These are phyloP conservation scores for Leishmania gerbilli DNA, from an alignment of 208 protist genomes.

Conservation along the genomic window DNA sequence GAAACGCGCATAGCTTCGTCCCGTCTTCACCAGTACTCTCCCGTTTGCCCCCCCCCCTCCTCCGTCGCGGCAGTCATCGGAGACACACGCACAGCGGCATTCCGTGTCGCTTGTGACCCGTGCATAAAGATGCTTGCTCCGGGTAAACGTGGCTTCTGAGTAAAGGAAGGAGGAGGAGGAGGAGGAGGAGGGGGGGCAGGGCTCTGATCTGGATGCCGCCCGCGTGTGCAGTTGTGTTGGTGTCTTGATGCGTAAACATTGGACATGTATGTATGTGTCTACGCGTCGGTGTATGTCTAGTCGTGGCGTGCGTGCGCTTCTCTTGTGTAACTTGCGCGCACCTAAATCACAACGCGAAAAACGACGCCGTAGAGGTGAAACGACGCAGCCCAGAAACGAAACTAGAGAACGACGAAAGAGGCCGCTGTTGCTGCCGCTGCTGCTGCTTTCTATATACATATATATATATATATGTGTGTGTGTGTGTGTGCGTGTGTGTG, in stretches of 20 bases:
- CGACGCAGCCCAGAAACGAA: no score
- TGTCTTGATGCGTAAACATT: neutral
- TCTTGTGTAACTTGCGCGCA: neutral
- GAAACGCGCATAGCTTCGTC: neutral
- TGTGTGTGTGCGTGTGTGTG: no score
- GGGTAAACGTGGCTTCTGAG: neutral
- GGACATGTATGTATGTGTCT: neutral
- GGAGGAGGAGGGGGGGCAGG: neutral
- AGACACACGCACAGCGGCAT: neutral
- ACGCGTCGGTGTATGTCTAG: neutral
- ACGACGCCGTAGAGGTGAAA: neutral
- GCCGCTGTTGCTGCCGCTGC: neutral
- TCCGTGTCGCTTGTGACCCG: neutral
- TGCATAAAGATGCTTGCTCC: neutral
- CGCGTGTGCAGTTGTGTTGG: neutral
- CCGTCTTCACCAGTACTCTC: neutral
- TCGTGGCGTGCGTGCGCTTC: conserved; percentile 3
- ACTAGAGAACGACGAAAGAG: neutral
- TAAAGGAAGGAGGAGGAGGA: neutral
- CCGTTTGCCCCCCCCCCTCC: neutral
- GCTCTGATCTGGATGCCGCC: neutral
- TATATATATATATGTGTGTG: no score
- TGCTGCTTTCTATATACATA: no score
- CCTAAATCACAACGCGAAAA: neutral
- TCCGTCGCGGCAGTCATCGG: neutral